phyloP scores from a whole-genome alignment of 2,329 filamentous ascomycete species.

The Harringtonia lauricola region DNA sequence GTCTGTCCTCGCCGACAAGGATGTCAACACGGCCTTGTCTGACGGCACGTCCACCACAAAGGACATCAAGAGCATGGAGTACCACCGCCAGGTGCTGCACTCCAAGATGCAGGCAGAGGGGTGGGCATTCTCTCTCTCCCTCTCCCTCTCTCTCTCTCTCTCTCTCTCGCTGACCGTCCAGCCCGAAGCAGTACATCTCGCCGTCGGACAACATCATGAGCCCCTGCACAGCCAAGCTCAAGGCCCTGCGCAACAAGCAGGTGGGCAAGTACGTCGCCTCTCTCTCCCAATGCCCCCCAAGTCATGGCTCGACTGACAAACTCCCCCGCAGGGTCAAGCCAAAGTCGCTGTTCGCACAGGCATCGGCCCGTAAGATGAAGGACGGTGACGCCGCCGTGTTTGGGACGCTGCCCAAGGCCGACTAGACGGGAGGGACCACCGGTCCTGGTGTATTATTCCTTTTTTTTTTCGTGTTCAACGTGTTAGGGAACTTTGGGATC shows the following conservation, averaged over 20 bases:
- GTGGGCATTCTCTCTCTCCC: constrained; percentile 35
- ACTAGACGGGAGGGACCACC: neutral
- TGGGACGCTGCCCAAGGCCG: constrained; percentile 4
- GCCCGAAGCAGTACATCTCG: constrained; percentile 50
- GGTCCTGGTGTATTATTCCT: neutral
- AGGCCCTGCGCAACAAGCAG: constrained; percentile 69
- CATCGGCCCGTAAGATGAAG: constrained; percentile 49
- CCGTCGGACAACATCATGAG: constrained; percentile 87
- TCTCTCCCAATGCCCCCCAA: too few relatives aligned
- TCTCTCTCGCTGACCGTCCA: neutral
- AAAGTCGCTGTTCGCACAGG: constrained; percentile 56
- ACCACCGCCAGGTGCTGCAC: constrained; percentile 65
- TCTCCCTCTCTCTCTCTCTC: neutral
- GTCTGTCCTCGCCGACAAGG: constrained; percentile 48
- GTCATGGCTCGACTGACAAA: too few relatives aligned
- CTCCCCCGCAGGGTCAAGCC: constrained; percentile 57
- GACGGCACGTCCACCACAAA: constrained; percentile 33
- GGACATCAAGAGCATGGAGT: constrained; percentile 59
- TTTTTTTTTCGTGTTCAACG: too few relatives aligned
- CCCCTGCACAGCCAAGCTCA: constrained; percentile 74
- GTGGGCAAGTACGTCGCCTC: constrained; percentile 54
- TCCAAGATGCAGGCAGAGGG: constrained; percentile 57
- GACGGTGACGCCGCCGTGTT: constrained; percentile 34
- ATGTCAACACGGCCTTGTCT: constrained; percentile 47
- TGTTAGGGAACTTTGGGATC: too few relatives aligned